Evolutionary conservation across 2,329 filamentous ascomycete genomes (phyloP).

Genomic region (Lachnellula suecica): DNA sequence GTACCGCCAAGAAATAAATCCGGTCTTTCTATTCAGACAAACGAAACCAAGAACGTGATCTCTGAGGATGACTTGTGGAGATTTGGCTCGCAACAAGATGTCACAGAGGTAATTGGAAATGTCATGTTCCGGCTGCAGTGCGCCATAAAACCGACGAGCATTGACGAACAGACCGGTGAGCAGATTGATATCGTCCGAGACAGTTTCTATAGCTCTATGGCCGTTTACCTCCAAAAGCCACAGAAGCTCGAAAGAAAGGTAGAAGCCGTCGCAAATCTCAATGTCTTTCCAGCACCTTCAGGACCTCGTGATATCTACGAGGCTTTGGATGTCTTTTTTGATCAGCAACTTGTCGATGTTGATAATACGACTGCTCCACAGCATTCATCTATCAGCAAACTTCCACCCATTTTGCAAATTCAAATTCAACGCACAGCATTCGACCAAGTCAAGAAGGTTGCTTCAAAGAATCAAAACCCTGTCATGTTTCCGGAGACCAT

Average conservation of each 20-base stretch:
- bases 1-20: conserved; percentile 35
- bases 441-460: conserved; percentile 56
- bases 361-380: conserved; percentile 57
- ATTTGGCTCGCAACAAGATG: conserved; percentile 73
- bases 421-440: conserved; percentile 82
- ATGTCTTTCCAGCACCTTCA: conserved; percentile 54
- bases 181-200: conserved; percentile 80
- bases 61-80: conserved; percentile 33
- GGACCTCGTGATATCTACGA: conserved; percentile 69
- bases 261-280: conserved; percentile 51
- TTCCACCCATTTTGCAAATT: conserved; percentile 85
- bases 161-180: conserved; percentile 64
- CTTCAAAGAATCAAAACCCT: conserved; percentile 73
- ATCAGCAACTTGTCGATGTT: conserved; percentile 71
- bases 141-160: conserved; percentile 72
- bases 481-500: conserved; percentile 79
- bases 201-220: conserved; percentile 62
- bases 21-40: conserved; percentile 30
- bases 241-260: conserved; percentile 40
- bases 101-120: conserved; percentile 92
- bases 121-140: conserved; percentile 89
- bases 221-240: conserved; percentile 58
- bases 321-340: conserved; percentile 82
- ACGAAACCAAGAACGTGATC: conserved; percentile 25
- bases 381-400: conserved; percentile 70